Evolutionary conservation across 768 basidiomycete genomes (phyloP), one percentile per base, ranked within the genome.

Genomic region (Russula olivacea): DNA sequence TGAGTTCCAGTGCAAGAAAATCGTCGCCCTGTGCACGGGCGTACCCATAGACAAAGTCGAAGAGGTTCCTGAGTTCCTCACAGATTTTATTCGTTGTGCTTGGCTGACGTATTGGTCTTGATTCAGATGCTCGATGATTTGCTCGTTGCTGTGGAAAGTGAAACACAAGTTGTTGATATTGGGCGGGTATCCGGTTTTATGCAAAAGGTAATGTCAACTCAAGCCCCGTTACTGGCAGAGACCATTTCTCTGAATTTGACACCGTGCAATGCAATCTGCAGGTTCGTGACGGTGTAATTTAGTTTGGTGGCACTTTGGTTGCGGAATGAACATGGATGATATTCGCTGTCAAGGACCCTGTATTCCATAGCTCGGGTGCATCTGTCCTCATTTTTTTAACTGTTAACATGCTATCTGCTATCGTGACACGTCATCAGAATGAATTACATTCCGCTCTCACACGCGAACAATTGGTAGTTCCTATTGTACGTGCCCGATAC

Each of bases 401-500:
- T 32, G 30, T 64, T 64, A 64, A 64, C 63, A 64, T 51, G 58
- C 54, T 64, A 64, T 60, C 38, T 43, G 43, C 32, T 19, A 43
- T 55, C 52, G 9, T 7, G 48, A 45, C 38, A 45, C 30, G 12
- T 47, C 59, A 4, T 58, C 28, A 32, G 14, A 51, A 19, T 55
- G 15, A 9, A 28, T 55, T 28, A 66, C 58, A 65, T 61, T 58
- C 61, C 65, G 28, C 61, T 68, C 59, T 55, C 92, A 4, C 89
- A 87, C 9, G 91, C 85, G 74, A 91, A 98, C 61, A 98, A 77
- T 72, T 98, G 95, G 81, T 93, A 97, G 75, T 90, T 93, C 63
- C 95, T 81, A 75, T 93, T 95, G 73, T 92, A 96, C 49, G 92
- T 94, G 41, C 94, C 94, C 6, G 89, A 89, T 4, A 87, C 95